Evolutionary conservation across 2,329 filamentous ascomycete species (phyloP).

Genomic region (Colletotrichum truncatum): DNA sequence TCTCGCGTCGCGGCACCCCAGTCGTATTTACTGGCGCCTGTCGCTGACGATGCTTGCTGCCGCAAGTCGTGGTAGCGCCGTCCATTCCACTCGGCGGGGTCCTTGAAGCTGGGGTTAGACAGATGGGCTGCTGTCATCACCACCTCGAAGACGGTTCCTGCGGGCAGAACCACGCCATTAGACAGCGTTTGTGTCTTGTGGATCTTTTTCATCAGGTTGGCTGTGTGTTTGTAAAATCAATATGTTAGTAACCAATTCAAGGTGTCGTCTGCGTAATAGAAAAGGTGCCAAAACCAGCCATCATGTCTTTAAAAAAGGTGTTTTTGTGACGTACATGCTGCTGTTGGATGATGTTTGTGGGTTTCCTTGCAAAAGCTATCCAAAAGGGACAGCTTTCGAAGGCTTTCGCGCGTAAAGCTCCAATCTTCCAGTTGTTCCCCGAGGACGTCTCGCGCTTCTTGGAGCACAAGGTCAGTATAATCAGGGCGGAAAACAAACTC

Average conservation of each 20-base stretch:
- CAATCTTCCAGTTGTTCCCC: background rate
- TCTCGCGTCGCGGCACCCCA: slow-evolving; percentile 22
- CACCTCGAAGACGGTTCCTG: slow-evolving; percentile 21
- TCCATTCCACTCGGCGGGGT: slow-evolving; percentile 14
- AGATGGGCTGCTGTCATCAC: slow-evolving; percentile 26
- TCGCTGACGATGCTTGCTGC: background rate
- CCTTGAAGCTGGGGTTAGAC: slow-evolving; percentile 10
- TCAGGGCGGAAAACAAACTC: slow-evolving; percentile 26
- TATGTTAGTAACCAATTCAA: too few species aligned
- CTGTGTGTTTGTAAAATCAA: background rate
- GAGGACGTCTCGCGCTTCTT: slow-evolving; percentile 9
- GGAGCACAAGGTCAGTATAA: background rate
- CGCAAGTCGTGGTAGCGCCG: slow-evolving; percentile 21
- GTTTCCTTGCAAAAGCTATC: slow-evolving; percentile 28
- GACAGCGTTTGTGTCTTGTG: slow-evolving; percentile 21
- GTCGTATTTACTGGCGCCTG: slow-evolving; percentile 14
- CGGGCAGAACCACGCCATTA: slow-evolving; percentile 8
- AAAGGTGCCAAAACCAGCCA: too few species aligned
- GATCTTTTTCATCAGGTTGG: slow-evolving; percentile 27
- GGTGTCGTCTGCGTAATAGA: too few species aligned
- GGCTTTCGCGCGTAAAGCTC: slow-evolving; percentile 11
- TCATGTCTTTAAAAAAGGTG: background rate
- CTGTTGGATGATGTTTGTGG: slow-evolving; percentile 22
- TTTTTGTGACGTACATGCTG: slow-evolving; percentile 7
- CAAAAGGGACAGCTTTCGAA: slow-evolving; percentile 8